Base-by-base conservation (phyloP, 2,329 filamentous ascomycete genomes). In the Talaromyces sp. region DNA sequence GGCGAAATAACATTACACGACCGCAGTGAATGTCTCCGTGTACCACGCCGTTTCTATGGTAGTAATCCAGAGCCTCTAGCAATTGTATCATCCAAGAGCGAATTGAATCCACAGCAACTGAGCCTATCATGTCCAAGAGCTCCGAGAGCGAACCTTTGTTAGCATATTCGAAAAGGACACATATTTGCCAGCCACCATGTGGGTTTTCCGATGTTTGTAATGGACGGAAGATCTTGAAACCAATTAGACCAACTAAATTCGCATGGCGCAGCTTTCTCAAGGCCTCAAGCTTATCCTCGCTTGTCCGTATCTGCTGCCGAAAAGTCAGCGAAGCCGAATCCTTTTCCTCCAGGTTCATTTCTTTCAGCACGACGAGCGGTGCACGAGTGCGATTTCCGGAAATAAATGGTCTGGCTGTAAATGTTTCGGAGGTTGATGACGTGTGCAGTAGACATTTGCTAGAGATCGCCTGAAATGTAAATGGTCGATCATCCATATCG, bases 11-110 rank as follows among this genome's bases (percentile, higher is more conserved):
- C 3, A 97, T 82, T 54, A 97, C 83, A 66, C 96, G 96, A 18
- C 86, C 83, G 12, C 88, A 82, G 71, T 96, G 91, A 18, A 97
- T 87, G 70, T 90, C 87, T 71, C 91, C 90, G 75, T 98, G 95
- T 25, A 91, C 82, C 62, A 97, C 83, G 21, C 92, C 92, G 71
- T 90, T 88, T 67, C 89, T 88, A 76, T 98, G 93, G 59, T 96
- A 86, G 73, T 89, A 96, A 63, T 92, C 90, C 31, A 99, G 80
- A 0, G 89, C 95, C 77, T 97, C 92, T 28, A 99, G 84, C 18
- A 99, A 82, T 70, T 96, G 92, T 64, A 93, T 87, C n/a, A 92
- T 95, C 89, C 92, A 98, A 25, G 91, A 88, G 60, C 92, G 88
- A 50, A 93, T 88, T 72, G 88, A 93, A 66, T 86, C 85, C 58